A percentile compares a stretch with the other conserved stretches of the same genome.
Conservation (phyloP, 345 rosid species). For the Lenwebbia sp. region DNA sequence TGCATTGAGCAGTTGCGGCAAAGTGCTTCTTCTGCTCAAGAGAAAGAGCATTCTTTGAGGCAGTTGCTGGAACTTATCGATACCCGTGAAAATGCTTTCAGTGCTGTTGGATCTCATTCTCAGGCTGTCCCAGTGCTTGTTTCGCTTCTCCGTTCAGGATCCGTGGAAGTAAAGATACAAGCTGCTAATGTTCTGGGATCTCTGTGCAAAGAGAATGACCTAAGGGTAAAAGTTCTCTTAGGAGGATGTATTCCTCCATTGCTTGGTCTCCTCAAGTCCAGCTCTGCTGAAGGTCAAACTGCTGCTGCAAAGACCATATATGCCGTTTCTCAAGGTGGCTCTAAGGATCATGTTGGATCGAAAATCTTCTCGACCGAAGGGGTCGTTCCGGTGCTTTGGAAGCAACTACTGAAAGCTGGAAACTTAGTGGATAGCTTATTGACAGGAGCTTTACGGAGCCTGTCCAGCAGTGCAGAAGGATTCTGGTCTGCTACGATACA, state of each 20-base stretch:
- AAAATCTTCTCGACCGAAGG: conserved; percentile 99
- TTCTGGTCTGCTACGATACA: conserved; percentile 87
- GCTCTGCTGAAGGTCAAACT: conserved; percentile 92
- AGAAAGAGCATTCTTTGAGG: conserved; percentile 78
- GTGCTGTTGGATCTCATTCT: conserved; percentile 99
- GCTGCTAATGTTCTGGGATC: conserved; percentile 95
- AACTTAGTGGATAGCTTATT: conserved; percentile 78
- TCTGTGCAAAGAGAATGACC: conserved; percentile 97
- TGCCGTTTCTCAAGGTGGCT: conserved; percentile 97
- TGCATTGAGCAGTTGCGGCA: conserved; percentile 97
- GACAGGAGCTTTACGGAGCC: conserved; percentile 91
- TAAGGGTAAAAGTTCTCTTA: conserved; percentile 90
- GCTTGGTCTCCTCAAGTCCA: conserved; percentile 97
- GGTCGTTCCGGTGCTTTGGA: conserved; percentile 96
- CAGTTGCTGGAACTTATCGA: conserved; percentile 91
- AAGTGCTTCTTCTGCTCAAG: conserved; percentile 78
- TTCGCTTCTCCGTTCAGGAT: conserved; percentile 97
- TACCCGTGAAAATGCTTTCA: conserved; percentile 89
- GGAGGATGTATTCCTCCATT: conserved; percentile 99
- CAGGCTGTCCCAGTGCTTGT: conserved; percentile 99
- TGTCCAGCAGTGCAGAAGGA: conserved; percentile 89
- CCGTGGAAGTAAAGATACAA: conserved; percentile 87
- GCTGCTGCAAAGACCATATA: conserved; percentile 93
- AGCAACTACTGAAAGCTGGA: conserved; percentile 65
- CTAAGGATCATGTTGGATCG: conserved; percentile 95